phyloP scores from a whole-genome alignment of 352 stramenopile genomes.

The Phytophthora ramorum region DNA sequence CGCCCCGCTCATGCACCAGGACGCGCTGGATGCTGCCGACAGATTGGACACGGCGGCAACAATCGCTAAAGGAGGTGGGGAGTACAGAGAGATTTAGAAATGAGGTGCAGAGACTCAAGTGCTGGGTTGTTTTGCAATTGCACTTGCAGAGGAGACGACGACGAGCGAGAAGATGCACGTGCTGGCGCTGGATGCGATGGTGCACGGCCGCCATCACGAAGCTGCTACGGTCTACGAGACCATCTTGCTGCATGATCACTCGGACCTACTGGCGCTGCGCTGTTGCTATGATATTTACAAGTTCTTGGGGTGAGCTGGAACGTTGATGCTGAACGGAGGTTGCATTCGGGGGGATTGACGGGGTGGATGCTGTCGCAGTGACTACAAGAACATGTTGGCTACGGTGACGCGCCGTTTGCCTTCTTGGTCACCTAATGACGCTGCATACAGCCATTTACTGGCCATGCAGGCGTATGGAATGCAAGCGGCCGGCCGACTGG shows the following conservation, averaged over 20 bases:
- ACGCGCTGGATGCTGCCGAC: constrained; percentile 57
- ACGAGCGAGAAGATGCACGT: constrained; percentile 77
- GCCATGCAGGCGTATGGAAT: constrained; percentile 88
- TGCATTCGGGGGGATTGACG: background rate
- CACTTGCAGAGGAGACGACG: constrained; percentile 32
- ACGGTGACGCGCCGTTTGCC: constrained; percentile 77
- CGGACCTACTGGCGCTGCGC: constrained; percentile 76
- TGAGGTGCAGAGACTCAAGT: constrained; percentile 9
- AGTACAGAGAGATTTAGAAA: constrained; percentile 3
- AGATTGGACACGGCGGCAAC: constrained; percentile 40
- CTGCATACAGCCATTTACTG: constrained; percentile 80
- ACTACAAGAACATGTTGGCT: constrained; percentile 80
- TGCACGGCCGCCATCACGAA: constrained; percentile 71
- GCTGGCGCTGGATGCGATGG: constrained; percentile 69
- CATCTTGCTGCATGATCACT: constrained; percentile 71
- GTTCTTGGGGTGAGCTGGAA: constrained; percentile 67
- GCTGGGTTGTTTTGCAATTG: background rate
- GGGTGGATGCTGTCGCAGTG: constrained; percentile 42
- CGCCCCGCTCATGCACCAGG: constrained; percentile 66
- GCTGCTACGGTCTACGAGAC: constrained; percentile 82
- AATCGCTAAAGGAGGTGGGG: constrained; percentile 49
- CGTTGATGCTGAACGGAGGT: background rate
- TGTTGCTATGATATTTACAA: constrained; percentile 84
- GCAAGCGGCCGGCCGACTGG: constrained; percentile 64
- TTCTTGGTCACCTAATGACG: constrained; percentile 78